Evolutionary conservation across 2,329 filamentous ascomycete species (phyloP), one percentile per base, ranked within the genome.

Genomic region (Colletotrichum tropicale): DNA sequence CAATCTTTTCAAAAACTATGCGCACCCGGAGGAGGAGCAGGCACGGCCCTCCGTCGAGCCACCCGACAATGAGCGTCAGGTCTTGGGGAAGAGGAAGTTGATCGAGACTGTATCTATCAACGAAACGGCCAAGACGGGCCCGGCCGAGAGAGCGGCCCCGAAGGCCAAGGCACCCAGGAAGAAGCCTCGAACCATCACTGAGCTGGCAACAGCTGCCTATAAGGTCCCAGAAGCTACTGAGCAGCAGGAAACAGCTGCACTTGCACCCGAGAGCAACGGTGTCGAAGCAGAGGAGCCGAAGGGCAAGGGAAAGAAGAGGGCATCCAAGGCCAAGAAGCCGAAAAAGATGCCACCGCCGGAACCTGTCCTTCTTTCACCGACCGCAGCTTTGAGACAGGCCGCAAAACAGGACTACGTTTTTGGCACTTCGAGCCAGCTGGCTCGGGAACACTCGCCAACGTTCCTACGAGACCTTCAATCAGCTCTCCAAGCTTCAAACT

Each of bases 381-480:
- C 86, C 64, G 90, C 93, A 28, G 95, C 95, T 2, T 84, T 93
- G 58, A 90, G 90, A 68, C 89, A 93, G 78, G 90, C 94, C 16
- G 88, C 90, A 5, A 87, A 90, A 2, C 95, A 97, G 81, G 92
- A 96, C 75, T 94, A 96, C 80, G 85, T 98, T 0, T 98, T 98
- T 84, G 95, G 95, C 2, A 97, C 95, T 0, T 96, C 94, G 2
- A 98, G 95, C 82, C 95, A 98, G 82, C 85, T 98, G 28, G 93
- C 93, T 16, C 86, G 89, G 70, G 94, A 95, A 72, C 91, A 95
- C 43, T 94, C 94, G 0, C 94, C 94, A 0, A 90, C 89, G 0
- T 89, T 93, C 28, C 83, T 94, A 18, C 88, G 89, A 34, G 90
- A 94, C 61, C 83, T 94, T 24, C 91, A 94, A 69, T 81, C 87